phyloP scores from a whole-genome alignment of 139 green algal species.

The Monoraphidium neglectum region DNA sequence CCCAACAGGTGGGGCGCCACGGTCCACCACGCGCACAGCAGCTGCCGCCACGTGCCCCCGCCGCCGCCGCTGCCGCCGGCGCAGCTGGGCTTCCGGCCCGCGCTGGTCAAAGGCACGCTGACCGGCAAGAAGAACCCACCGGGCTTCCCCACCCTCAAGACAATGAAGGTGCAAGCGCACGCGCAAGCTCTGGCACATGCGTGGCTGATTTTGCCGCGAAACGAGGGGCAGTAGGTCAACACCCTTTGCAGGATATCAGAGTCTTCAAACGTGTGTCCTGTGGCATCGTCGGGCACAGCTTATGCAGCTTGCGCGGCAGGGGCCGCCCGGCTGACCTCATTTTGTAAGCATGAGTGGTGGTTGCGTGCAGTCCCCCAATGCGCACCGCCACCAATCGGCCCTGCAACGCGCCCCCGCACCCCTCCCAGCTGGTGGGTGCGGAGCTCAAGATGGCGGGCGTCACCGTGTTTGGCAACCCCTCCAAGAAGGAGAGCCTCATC shows the following conservation, averaged over 20 bases:
- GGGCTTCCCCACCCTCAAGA: constrained; percentile 80
- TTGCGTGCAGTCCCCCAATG: no score
- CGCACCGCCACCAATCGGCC: no score
- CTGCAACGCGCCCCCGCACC: no score
- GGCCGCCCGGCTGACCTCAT: no score
- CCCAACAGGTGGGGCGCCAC: background rate
- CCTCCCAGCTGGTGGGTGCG: constrained; percentile 2
- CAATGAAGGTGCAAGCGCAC: constrained; percentile 40
- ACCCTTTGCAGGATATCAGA: no score
- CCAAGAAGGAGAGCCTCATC: constrained; percentile 81
- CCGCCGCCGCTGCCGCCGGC: constrained; percentile 63
- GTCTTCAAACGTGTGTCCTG: no score
- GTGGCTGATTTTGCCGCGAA: no score
- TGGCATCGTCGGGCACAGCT: no score
- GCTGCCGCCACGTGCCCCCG: constrained; percentile 38
- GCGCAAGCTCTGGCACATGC: no score
- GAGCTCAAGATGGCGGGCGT: constrained; percentile 64
- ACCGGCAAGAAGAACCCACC: constrained; percentile 48
- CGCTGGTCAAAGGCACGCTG: constrained; percentile 62
- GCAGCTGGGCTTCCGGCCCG: constrained; percentile 69
- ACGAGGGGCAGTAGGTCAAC: no score
- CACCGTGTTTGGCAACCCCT: constrained; percentile 82
- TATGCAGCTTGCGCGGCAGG: no score
- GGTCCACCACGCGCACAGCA: constrained; percentile 34
- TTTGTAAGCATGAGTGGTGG: no score